These are phyloP conservation scores for Apophysomyces sp. DNA, from an alignment of 371 early-diverging fungal genomes.

Conservation along the genomic window DNA sequence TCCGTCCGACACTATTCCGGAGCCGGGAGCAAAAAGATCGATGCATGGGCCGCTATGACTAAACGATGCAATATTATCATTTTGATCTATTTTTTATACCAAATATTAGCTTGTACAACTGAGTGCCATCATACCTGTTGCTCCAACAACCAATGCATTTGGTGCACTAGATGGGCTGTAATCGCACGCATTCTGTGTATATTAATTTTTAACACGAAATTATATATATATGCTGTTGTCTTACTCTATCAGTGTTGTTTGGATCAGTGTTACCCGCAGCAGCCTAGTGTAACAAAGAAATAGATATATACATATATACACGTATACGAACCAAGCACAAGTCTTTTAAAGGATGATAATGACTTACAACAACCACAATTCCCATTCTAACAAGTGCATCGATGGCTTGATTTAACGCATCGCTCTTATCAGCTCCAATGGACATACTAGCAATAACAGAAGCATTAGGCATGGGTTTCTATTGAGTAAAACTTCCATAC, in stretches of 20 bases:
- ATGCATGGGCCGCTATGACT: conserved; percentile 80
- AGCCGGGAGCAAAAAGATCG: conserved; percentile 65
- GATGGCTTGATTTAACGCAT: conserved; percentile 14
- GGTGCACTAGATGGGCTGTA: conserved; percentile 62
- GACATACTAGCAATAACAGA: conserved; percentile 9
- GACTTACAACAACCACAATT: conserved; percentile 6
- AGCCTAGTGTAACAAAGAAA: conserved; percentile 2
- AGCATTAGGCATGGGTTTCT: background rate
- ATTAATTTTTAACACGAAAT: background rate
- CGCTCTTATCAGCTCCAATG: conserved; percentile 6
- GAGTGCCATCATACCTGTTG: conserved; percentile 15
- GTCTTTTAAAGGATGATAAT: background rate
- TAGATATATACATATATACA: background rate
- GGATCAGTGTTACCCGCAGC: conserved; percentile 27
- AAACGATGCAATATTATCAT: conserved; percentile 65
- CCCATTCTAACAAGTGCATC: conserved; percentile 8
- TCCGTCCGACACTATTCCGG: conserved; percentile 1
- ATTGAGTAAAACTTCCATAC: background rate
- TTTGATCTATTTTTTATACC: conserved; percentile 23
- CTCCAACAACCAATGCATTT: conserved; percentile 65
- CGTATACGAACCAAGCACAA: background rate
- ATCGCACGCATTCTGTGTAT: conserved; percentile 50
- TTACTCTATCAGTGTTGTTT: conserved; percentile 18
- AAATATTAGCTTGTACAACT: background rate
- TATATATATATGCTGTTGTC: background rate